These are phyloP conservation scores for Theileria parva DNA, from an alignment of 169 alveolate genomes.

Conservation along the genomic window DNA sequence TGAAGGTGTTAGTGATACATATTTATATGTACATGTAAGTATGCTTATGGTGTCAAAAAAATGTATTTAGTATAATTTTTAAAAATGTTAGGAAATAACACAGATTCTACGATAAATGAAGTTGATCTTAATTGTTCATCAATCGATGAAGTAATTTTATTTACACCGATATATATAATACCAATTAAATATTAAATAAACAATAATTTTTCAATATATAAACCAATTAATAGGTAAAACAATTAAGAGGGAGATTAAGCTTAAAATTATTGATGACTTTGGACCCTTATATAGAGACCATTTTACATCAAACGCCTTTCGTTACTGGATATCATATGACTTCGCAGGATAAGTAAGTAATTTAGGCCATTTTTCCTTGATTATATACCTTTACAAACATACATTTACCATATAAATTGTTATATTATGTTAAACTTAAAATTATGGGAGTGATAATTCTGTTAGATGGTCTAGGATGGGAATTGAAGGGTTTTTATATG, in stretches of 20 bases:
- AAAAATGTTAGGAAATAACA: background rate
- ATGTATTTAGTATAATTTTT: background rate
- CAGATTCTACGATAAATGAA: background rate
- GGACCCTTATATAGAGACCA: constrained; percentile 61
- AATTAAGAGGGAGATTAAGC: constrained; percentile 63
- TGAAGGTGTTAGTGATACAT: no score
- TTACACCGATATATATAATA: background rate
- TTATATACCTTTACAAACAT: no score
- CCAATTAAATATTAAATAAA: no score
- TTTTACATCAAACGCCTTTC: constrained; percentile 69
- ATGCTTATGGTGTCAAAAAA: background rate
- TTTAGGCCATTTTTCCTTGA: no score
- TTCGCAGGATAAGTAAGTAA: constrained; percentile 36
- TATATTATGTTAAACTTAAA: background rate
- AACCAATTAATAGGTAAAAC: constrained; percentile 27
- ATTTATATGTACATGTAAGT: no score
- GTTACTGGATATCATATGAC: constrained; percentile 71
- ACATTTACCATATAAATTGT: no score
- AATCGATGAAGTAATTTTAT: constrained; percentile 45
- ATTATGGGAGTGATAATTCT: no score
- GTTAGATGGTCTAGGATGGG: constrained; percentile 71
- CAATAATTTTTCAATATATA: background rate
- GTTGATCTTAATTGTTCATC: constrained; percentile 7
- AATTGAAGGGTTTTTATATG: constrained; percentile 72
- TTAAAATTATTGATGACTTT: constrained; percentile 63